phyloP scores from a whole-genome alignment of 2,329 filamentous ascomycete genomes.

The Escovopsis sp. region DNA sequence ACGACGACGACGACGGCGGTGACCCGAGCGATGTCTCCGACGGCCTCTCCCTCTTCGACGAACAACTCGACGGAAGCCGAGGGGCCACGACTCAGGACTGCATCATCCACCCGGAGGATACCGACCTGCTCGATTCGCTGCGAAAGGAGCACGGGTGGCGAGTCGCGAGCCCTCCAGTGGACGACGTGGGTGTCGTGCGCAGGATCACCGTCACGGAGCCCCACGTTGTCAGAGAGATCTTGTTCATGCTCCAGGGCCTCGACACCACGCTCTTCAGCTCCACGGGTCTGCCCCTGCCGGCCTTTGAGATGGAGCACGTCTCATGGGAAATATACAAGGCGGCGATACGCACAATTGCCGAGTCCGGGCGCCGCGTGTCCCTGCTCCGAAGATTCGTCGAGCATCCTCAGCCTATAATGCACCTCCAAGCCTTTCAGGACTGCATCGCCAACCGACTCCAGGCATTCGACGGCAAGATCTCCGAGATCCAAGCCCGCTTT shows the following conservation, averaged over 20 bases:
- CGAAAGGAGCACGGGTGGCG: slow-evolving; percentile 23
- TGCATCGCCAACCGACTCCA: slow-evolving; percentile 42
- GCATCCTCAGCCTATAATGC: slow-evolving; percentile 33
- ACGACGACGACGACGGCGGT: slow-evolving; percentile 31
- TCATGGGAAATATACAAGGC: slow-evolving; percentile 36
- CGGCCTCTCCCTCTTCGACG: slow-evolving; percentile 14
- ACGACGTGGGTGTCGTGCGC: slow-evolving; percentile 17
- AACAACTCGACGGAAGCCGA: slow-evolving; percentile 13
- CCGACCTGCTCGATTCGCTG: slow-evolving; percentile 16
- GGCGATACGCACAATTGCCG: slow-evolving; percentile 31
- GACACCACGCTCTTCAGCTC: slow-evolving; percentile 54
- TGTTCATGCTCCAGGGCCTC: slow-evolving; percentile 76
- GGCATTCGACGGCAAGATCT: slow-evolving; percentile 43
- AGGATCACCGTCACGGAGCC: slow-evolving; percentile 49
- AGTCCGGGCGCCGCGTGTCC: slow-evolving; percentile 30
- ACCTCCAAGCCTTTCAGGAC: slow-evolving; percentile 58
- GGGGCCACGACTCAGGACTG: slow-evolving; percentile 16
- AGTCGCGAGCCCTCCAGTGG: slow-evolving; percentile 18
- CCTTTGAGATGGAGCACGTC: slow-evolving; percentile 33
- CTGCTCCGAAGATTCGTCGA: slow-evolving; percentile 30
- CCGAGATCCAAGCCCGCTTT: slow-evolving; percentile 44
- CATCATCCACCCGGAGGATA: slow-evolving; percentile 20
- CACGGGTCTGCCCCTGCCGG: slow-evolving; percentile 22
- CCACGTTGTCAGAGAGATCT: slow-evolving; percentile 57
- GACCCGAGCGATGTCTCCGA: slow-evolving; percentile 25